Evolutionary conservation across 441 rosid genomes (phyloP).

Genomic region (Lepidium campestre): DNA sequence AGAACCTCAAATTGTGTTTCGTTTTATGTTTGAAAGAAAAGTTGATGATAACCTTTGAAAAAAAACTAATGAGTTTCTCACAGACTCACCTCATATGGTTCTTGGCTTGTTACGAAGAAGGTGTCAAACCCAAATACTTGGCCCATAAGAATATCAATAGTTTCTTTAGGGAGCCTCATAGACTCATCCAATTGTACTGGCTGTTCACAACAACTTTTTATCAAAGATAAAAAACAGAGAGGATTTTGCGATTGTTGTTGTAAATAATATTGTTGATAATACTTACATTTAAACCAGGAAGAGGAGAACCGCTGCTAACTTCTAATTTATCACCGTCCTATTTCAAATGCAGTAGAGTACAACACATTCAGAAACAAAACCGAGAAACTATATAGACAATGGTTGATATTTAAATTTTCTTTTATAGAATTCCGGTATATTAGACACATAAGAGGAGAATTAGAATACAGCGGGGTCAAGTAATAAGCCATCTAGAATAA

Average conservation of each 20-base stretch:
- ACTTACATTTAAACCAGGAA: slow-evolving; percentile 96
- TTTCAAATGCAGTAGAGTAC: slow-evolving; percentile 21
- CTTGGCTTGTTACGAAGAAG: slow-evolving; percentile 89
- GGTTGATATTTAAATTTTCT: background rate
- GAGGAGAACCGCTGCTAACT: slow-evolving; percentile 82
- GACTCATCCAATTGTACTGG: slow-evolving; percentile 70
- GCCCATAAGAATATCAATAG: slow-evolving; percentile 75
- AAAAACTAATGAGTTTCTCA: background rate
- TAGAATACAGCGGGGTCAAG: background rate
- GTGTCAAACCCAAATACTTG: slow-evolving; percentile 96
- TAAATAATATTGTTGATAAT: slow-evolving; percentile 16
- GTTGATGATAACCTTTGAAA: background rate
- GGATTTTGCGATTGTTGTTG: background rate
- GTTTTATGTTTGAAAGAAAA: background rate
- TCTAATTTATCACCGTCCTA: slow-evolving; percentile 57
- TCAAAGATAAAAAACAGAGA: slow-evolving; percentile 17
- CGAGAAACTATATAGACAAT: background rate
- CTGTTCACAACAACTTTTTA: slow-evolving; percentile 38
- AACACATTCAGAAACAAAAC: slow-evolving; percentile 8
- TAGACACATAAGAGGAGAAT: background rate
- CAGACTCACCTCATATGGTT: slow-evolving; percentile 85
- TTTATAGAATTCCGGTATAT: background rate
- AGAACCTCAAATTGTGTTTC: background rate
- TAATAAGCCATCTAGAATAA: background rate
- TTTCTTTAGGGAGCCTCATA: slow-evolving; percentile 77